Conservation (phyloP, 805 yeast species). For the Sugiyamaella smithiae region DNA sequence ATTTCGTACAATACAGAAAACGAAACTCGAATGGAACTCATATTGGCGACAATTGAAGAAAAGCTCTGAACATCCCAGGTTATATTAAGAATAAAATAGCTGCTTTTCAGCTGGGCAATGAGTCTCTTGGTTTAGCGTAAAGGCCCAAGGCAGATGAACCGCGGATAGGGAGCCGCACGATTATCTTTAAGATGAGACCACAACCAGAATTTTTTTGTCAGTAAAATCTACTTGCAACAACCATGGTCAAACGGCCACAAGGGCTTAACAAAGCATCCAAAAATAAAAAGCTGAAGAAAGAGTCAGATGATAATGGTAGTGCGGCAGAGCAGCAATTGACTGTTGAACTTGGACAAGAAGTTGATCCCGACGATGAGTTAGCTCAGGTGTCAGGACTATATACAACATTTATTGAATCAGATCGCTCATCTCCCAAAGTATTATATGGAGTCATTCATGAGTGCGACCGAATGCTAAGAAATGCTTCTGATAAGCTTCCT, state of each 20-base stretch:
- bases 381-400: constrained; percentile 73
- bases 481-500: constrained; percentile 31
- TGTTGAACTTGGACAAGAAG: constrained; percentile 67
- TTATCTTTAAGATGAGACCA: too few relatives aligned
- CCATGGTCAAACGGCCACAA: constrained; percentile 62
- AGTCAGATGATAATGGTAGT: constrained; percentile 12
- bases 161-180: too few relatives aligned
- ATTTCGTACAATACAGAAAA: too few relatives aligned
- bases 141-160: too few relatives aligned
- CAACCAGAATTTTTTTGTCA: too few relatives aligned
- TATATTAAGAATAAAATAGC: too few relatives aligned
- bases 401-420: constrained; percentile 49
- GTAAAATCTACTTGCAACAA: too few relatives aligned
- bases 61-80: too few relatives aligned
- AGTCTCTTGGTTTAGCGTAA: too few relatives aligned
- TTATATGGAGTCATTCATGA: constrained; percentile 83
- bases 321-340: constrained; percentile 36
- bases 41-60: too few relatives aligned
- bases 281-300: constrained; percentile 40
- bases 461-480: constrained; percentile 68
- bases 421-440: constrained; percentile 25
- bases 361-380: constrained; percentile 74
- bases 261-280: constrained; percentile 63
- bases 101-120: too few relatives aligned
- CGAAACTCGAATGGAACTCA: too few relatives aligned